A percentile compares a stretch with the other conserved stretches of the same genome.
These are phyloP conservation scores for Fraxinus dipetala DNA, from an alignment of 305 asterid species.

Conservation along the genomic window DNA sequence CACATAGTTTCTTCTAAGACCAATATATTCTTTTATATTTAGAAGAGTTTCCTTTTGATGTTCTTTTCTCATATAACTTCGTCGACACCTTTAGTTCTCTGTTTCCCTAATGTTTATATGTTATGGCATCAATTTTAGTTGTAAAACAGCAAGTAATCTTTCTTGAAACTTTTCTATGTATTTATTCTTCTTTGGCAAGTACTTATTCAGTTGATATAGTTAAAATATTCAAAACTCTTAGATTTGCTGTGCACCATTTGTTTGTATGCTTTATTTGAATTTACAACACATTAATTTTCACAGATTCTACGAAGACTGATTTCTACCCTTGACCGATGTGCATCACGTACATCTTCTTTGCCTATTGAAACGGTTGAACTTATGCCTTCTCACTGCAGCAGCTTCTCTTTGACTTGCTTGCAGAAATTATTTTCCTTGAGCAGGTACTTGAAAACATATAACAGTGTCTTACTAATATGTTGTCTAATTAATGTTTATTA, in stretches of 20 bases:
- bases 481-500: constrained; percentile 10
- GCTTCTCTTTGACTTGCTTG: constrained; percentile 91
- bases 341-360: constrained; percentile 90
- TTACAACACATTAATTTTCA: constrained; percentile 25
- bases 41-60: background rate
- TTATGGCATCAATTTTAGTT: background rate
- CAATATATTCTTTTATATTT: constrained; percentile 2
- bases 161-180: constrained; percentile 6
- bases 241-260: constrained; percentile 7
- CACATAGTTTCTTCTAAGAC: constrained; percentile 14
- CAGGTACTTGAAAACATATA: constrained; percentile 48
- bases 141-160: background rate
- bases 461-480: background rate
- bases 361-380: constrained; percentile 93
- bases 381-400: constrained; percentile 97
- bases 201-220: background rate
- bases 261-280: constrained; percentile 1
- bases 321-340: constrained; percentile 91
- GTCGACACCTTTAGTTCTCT: background rate
- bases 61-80: constrained; percentile 3
- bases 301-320: constrained; percentile 77
- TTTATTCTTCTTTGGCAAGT: constrained; percentile 8
- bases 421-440: constrained; percentile 82
- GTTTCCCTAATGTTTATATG: background rate
- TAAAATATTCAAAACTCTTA: background rate